Evolutionary conservation across 805 yeast genomes (phyloP), one percentile per base, ranked within the genome.

Genomic region (Candida silvicultrix): DNA sequence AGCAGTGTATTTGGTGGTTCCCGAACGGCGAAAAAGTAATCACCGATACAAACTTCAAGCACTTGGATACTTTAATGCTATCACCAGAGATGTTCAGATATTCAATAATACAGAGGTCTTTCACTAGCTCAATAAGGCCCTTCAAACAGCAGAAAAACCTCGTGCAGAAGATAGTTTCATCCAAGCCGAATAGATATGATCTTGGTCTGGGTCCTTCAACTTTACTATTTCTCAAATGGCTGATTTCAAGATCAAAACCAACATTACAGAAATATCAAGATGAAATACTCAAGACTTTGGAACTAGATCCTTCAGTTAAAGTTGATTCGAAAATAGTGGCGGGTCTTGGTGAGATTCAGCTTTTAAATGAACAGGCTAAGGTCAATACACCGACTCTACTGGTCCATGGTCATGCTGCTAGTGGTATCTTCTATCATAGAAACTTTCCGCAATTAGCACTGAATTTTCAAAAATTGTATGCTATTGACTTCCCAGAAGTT

Each of bases 361-460:
- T 63, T 52, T 62, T 49, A 11, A 66, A 63, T 41, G 29, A 25
- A 2, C 32, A 38, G 5, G 45, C 51, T 6, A 38, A 39, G 5
- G 54, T 66, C 11, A 43, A 44, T 2, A 59, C 63, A 1, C 74
- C 75, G 2, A 62, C 72, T 4, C 51, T 94, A 2, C 64, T 92
- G 50, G 66, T 94, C 5, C 99, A 92, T 64, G 99, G 99, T 0
- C 89, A 89, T 59, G 97, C 96, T 2, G 96, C 98, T 0, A 87
- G 95, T 1, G 75, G 89, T 14, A 92, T 95, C 22, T 81, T 89
- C 45, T 92, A 80, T 55, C 77, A 83, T 57, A 78, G 83, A 50
- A 92, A 87, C 58, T 78, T 87, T 52, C 77, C 75, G 40, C 70
- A 64, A 0, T 62, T 84, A 42, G 60, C 77, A 4, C 57, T 49